A percentile compares a stretch with the other conserved stretches of the same genome.
phyloP scores from a whole-genome alignment of 257 asterid genomes.

The Craterostigma plantagineum region DNA sequence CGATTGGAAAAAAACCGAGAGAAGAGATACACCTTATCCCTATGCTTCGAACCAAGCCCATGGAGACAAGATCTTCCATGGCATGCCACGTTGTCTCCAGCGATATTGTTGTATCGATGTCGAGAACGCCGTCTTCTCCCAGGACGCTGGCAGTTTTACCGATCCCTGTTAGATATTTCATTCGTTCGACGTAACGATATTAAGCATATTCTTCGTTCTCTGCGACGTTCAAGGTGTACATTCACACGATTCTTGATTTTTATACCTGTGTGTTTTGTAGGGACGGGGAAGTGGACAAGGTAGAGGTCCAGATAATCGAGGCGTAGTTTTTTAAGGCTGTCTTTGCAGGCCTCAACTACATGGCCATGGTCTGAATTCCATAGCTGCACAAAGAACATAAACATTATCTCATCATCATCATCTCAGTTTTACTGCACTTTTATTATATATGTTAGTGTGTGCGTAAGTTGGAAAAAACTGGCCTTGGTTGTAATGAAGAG shows the following conservation, averaged over 20 bases:
- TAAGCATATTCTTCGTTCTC: no score
- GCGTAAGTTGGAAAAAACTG: no score
- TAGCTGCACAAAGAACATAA: constrained; percentile 18
- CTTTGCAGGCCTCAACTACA: constrained; percentile 50
- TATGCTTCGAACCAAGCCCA: constrained; percentile 47
- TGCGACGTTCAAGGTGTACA: no score
- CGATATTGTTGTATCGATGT: constrained; percentile 40
- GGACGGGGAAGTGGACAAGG: constrained; percentile 49
- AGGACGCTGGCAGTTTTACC: constrained; percentile 41
- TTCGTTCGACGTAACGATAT: no score
- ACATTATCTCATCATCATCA: no score
- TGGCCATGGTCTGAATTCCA: constrained; percentile 69
- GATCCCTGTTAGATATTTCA: no score
- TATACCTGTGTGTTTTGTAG: constrained; percentile 65
- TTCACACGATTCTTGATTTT: no score
- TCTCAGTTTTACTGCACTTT: no score
- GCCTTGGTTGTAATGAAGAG: constrained; percentile 55
- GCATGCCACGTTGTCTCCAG: constrained; percentile 52
- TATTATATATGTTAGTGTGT: no score
- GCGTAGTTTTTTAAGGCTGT: constrained; percentile 38
- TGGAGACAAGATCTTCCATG: constrained; percentile 41
- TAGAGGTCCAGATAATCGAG: constrained; percentile 48
- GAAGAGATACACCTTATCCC: constrained; percentile 28
- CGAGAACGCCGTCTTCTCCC: constrained; percentile 45
- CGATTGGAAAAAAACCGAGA: not conserved